Percentiles rank a stretch among this genome's conserved stretches.
phyloP scores from a whole-genome alignment of 371 early-diverging fungal genomes.

The Mortierella sp. region DNA sequence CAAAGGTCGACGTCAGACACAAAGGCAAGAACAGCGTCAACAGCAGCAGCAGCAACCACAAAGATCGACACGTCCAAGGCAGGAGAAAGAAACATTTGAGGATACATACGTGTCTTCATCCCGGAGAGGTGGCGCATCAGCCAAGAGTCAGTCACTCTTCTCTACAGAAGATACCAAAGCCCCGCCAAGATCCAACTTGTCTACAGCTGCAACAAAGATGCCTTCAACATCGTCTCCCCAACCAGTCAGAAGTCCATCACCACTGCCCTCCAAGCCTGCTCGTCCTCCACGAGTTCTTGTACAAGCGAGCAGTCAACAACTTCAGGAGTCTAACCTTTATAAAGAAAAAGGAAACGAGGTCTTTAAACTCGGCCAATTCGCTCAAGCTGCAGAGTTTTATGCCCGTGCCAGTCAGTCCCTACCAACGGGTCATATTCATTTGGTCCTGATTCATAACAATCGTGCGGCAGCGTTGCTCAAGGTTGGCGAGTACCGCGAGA shows the following conservation, averaged over 20 bases:
- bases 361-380: slow-evolving; percentile 92
- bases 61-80: slow-evolving; percentile 13
- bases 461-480: slow-evolving; percentile 89
- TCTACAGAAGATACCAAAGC: slow-evolving; percentile 21
- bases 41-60: slow-evolving; percentile 31
- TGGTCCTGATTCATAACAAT: slow-evolving; percentile 84
- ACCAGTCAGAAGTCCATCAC: slow-evolving; percentile 26
- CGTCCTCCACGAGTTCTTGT: slow-evolving; percentile 43
- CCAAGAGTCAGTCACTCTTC: slow-evolving; percentile 21
- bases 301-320: slow-evolving; percentile 37
- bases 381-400: slow-evolving; percentile 83
- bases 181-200: slow-evolving; percentile 1
- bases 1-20: slow-evolving; percentile 29
- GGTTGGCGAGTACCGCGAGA: slow-evolving; percentile 83
- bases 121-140: slow-evolving; percentile 54
- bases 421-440: slow-evolving; percentile 68
- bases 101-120: slow-evolving; percentile 68
- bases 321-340: slow-evolving; percentile 56
- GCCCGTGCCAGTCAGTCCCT: slow-evolving; percentile 71
- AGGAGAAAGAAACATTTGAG: slow-evolving; percentile 56
- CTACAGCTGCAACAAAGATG: slow-evolving; percentile 6
- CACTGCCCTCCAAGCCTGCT: slow-evolving; percentile 38
- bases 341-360: slow-evolving; percentile 81
- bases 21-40: slow-evolving; percentile 19
- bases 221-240: slow-evolving; percentile 13